phyloP scores from a whole-genome alignment of 306 rosid species.

The Hylodesmum podocarpum region DNA sequence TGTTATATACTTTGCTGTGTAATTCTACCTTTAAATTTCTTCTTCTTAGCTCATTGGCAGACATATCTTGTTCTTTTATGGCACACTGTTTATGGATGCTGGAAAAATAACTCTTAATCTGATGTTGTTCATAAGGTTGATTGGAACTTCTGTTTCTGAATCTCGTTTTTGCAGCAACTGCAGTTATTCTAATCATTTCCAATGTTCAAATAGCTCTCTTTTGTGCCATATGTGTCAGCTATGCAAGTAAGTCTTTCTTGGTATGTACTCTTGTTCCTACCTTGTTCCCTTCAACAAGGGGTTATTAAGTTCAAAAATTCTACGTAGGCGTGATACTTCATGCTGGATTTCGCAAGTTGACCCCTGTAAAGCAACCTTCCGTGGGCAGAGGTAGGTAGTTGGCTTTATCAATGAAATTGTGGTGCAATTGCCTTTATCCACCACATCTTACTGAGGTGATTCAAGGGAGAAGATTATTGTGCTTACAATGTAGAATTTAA shows the following conservation, averaged over 20 bases:
- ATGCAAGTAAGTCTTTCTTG: constrained; percentile 51
- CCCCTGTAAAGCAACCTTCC: constrained; percentile 61
- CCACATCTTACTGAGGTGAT: not conserved
- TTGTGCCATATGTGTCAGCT: constrained; percentile 69
- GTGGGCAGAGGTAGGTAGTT: constrained; percentile 41
- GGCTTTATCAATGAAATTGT: not conserved
- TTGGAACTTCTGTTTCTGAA: constrained; percentile 33
- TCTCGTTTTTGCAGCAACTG: constrained; percentile 64
- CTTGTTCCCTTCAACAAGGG: not conserved
- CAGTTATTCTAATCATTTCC: constrained; percentile 59
- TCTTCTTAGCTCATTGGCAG: not conserved
- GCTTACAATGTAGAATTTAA: constrained; percentile 19
- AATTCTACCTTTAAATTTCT: not conserved
- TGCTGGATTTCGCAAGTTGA: constrained; percentile 81
- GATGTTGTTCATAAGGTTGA: constrained; percentile 6
- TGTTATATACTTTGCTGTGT: not conserved
- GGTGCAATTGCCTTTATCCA: not conserved
- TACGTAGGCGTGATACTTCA: constrained; percentile 67
- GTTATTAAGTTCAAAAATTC: constrained; percentile 19
- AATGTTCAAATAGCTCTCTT: constrained; percentile 89
- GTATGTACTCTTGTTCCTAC: not conserved
- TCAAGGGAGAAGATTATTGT: constrained; percentile 26
- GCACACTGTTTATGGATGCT: constrained; percentile 19
- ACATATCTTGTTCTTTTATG: not conserved
- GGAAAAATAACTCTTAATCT: not conserved